phyloP scores from a whole-genome alignment of 2,329 filamentous ascomycete genomes.

The Pseudohalonectria lignicola region DNA sequence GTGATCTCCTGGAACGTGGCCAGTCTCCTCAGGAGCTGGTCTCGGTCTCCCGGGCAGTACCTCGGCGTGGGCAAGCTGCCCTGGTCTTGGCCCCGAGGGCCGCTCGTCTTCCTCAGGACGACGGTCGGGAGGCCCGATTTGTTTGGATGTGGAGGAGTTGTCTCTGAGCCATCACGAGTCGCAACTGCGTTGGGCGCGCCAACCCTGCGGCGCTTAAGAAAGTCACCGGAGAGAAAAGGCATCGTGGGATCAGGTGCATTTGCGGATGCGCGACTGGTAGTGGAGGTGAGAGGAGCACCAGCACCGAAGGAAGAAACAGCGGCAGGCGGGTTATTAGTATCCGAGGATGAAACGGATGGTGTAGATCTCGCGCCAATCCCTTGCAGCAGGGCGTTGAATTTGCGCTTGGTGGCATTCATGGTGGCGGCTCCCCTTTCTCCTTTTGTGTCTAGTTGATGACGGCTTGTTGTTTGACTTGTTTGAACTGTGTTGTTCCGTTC shows the following conservation, averaged over 20 bases:
- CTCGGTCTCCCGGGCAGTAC: constrained; percentile 79
- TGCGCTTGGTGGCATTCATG: constrained; percentile 73
- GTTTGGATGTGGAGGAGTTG: constrained; percentile 5
- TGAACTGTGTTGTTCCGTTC: too few species aligned
- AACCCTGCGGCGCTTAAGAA: constrained; percentile 43
- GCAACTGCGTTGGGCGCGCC: constrained; percentile 29
- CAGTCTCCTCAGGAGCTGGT: constrained; percentile 68
- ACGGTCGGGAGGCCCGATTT: constrained; percentile 15
- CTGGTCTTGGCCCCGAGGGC: constrained; percentile 10
- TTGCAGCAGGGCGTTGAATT: constrained; percentile 68
- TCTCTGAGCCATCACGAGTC: constrained; percentile 13
- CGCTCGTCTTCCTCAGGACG: constrained; percentile 28
- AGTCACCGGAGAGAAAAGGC: constrained; percentile 12
- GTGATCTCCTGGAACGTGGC: constrained; percentile 86
- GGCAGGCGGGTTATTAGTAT: too few species aligned
- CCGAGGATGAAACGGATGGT: constrained; percentile 27
- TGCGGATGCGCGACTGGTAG: too few species aligned
- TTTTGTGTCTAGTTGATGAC: too few species aligned
- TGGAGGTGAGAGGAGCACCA: too few species aligned
- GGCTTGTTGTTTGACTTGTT: too few species aligned
- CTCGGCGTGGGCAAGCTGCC: constrained; percentile 36
- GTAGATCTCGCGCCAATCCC: constrained; percentile 43
- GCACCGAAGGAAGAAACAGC: too few species aligned
- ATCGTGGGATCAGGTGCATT: not conserved
- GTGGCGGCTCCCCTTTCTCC: too few species aligned